phyloP scores from a whole-genome alignment of 148 eudicot genomes.

The Vaccinium vitisidaea region DNA sequence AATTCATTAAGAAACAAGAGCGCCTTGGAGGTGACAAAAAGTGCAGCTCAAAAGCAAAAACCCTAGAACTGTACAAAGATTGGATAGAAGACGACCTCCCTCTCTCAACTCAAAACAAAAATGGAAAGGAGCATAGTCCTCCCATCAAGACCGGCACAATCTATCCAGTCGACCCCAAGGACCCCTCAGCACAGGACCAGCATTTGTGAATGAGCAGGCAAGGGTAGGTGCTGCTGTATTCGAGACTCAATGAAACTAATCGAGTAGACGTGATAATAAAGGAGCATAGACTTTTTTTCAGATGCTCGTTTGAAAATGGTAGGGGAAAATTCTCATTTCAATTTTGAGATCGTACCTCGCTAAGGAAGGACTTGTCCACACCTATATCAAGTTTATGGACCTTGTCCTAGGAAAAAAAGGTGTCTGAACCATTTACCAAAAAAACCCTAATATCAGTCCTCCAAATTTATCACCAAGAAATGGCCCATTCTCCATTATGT shows the following conservation, averaged over 20 bases:
- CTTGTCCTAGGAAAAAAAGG: background rate
- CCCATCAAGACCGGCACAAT: background rate
- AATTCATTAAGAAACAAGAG: background rate
- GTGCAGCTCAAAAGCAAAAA: constrained; percentile 3
- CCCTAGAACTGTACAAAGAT: background rate
- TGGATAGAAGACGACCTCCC: background rate
- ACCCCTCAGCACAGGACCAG: background rate
- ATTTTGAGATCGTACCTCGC: background rate
- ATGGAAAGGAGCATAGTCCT: background rate
- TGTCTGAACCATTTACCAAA: background rate
- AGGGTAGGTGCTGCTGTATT: background rate
- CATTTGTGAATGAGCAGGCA: background rate
- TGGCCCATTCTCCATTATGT: background rate
- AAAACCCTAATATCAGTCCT: background rate
- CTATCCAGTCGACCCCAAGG: background rate
- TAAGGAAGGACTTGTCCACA: background rate
- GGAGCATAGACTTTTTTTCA: background rate
- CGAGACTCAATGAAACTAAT: background rate
- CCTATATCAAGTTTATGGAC: background rate
- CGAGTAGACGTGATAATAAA: background rate
- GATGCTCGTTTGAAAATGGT: background rate
- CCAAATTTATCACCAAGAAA: background rate
- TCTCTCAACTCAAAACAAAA: background rate
- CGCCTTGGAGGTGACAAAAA: background rate
- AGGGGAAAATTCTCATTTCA: background rate